Percentiles rank a stretch among this genome's conserved stretches.
Conservation (phyloP, 2,329 filamentous ascomycete genomes). For the Ceratocystis alfenasii region DNA sequence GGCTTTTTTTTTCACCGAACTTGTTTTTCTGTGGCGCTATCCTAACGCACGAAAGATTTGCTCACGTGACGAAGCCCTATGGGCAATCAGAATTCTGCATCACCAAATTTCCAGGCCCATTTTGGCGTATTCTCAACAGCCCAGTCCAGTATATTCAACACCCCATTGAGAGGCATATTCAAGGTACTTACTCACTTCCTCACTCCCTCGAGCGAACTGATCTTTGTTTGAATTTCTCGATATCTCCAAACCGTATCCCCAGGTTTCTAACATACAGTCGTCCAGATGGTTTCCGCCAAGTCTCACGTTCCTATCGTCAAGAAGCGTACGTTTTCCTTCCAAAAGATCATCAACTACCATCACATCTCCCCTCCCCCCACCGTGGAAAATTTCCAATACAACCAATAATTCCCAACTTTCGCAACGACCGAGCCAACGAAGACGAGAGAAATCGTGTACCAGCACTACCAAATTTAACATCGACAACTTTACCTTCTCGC, state of each 20-base stretch:
- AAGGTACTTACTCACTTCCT: conserved; percentile 30
- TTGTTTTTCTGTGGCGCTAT: conserved; percentile 18
- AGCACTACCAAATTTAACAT: neutral
- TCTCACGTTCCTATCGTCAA: conserved; percentile 99
- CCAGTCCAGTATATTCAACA: conserved; percentile 27
- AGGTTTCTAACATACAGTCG: conserved; percentile 18
- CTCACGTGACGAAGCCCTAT: conserved; percentile 31
- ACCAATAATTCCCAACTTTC: neutral
- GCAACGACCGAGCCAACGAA: neutral
- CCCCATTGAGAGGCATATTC: conserved; percentile 32
- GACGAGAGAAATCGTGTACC: neutral
- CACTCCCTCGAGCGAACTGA: conserved; percentile 19
- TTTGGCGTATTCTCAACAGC: conserved; percentile 30
- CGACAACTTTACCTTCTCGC: neutral
- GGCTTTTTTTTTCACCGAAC: neutral
- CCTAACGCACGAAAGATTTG: conserved; percentile 23
- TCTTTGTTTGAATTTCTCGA: conserved; percentile 16
- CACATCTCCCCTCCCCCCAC: conserved; percentile 7
- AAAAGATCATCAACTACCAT: conserved; percentile 21
- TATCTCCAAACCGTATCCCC: neutral
- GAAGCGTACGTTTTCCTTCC: conserved; percentile 66
- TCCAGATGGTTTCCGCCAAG: conserved; percentile 95
- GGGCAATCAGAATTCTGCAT: conserved; percentile 28
- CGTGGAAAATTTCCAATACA: conserved; percentile 12
- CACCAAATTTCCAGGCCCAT: conserved; percentile 30